phyloP scores from a whole-genome alignment of 768 basidiomycete species.

The Suillus sp. region DNA sequence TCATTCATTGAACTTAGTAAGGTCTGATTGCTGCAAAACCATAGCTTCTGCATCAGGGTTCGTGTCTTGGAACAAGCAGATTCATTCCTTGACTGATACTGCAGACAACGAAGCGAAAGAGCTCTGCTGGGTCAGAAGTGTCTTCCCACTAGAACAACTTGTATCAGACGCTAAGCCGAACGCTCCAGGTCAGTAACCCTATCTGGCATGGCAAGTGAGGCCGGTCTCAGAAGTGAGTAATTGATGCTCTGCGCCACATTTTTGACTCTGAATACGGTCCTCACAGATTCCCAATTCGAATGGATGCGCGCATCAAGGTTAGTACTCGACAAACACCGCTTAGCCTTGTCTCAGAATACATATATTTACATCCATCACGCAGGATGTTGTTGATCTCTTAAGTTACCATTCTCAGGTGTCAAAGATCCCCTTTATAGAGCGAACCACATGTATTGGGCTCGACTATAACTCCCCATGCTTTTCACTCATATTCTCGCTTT shows the following conservation, averaged over 20 bases:
- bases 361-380: too few species aligned
- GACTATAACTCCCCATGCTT: neutral
- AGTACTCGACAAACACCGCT: too few species aligned
- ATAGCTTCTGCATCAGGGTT: neutral
- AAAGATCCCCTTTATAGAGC: neutral
- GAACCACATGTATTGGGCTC: conserved; percentile 5
- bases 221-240: too few species aligned
- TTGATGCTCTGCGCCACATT: too few species aligned
- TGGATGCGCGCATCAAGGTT: too few species aligned
- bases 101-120: neutral
- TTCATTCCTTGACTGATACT: neutral
- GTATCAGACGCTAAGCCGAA: neutral
- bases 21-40: neutral
- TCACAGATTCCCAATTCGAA: too few species aligned
- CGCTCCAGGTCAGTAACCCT: too few species aligned
- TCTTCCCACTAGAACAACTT: neutral
- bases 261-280: too few species aligned
- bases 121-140: neutral
- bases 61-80: neutral
- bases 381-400: too few species aligned
- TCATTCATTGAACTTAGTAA: neutral
- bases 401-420: neutral
- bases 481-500: neutral
- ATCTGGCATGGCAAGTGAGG: too few species aligned
- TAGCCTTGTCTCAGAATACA: too few species aligned